Conservation (phyloP, 805 yeast genomes). For the Schwanniomyces yamadae region DNA sequence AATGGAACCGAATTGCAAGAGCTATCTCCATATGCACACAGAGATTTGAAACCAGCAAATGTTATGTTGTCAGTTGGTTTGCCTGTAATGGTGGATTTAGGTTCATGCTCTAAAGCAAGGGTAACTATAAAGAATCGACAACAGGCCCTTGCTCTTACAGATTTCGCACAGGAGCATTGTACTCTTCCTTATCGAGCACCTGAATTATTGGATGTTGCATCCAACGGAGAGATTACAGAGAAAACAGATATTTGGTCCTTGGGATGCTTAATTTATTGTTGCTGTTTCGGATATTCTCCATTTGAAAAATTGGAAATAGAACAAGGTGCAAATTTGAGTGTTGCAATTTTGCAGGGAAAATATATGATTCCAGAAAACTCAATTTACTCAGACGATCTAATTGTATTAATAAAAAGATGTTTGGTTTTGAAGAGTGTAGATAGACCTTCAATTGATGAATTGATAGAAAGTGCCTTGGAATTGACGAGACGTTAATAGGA, state of each 20-base stretch:
- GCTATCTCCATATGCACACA: constrained; percentile 72
- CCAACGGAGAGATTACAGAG: constrained; percentile 65
- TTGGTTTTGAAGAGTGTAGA: constrained; percentile 56
- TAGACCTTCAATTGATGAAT: constrained; percentile 65
- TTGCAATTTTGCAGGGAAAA: constrained; percentile 71
- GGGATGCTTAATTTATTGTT: constrained; percentile 78
- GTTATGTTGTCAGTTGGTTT: constrained; percentile 72
- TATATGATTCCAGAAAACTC: constrained; percentile 56
- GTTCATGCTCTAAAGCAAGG: constrained; percentile 71
- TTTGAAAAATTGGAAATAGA: constrained; percentile 80
- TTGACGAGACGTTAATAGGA: constrained; percentile 11
- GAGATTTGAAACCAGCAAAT: constrained; percentile 88
- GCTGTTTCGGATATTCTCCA: constrained; percentile 80
- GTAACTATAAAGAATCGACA: constrained; percentile 54
- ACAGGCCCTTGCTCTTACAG: constrained; percentile 75
- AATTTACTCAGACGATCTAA: constrained; percentile 53
- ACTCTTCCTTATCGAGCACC: constrained; percentile 90
- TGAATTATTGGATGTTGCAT: constrained; percentile 74
- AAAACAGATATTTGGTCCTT: constrained; percentile 88
- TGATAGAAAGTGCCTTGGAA: constrained; percentile 50
- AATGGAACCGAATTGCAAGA: constrained; percentile 51
- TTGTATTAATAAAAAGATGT: constrained; percentile 58
- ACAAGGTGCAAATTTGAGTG: constrained; percentile 75
- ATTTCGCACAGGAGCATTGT: constrained; percentile 79
- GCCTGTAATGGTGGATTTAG: constrained; percentile 82